Evolutionary conservation across 2,329 filamentous ascomycete species (phyloP).

Genomic region (Penicillium sp.): DNA sequence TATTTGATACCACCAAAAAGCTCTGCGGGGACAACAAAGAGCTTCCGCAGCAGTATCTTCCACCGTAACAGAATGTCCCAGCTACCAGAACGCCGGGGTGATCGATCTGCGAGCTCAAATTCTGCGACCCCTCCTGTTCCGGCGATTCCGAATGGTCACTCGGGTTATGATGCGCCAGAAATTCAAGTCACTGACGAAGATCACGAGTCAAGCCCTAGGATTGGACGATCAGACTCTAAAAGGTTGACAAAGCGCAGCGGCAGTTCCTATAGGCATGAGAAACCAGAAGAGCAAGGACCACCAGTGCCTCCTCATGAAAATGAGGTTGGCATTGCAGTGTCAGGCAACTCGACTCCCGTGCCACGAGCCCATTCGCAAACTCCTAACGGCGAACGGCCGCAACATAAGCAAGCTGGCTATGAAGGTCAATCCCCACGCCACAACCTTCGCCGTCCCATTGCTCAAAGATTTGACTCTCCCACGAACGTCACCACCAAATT

Average conservation of each 20-base stretch:
- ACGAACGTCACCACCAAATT: constrained; percentile 51
- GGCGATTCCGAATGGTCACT: constrained; percentile 23
- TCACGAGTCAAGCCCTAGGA: constrained; percentile 29
- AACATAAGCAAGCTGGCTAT: constrained; percentile 36
- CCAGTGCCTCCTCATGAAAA: constrained; percentile 25
- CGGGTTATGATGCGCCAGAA: constrained; percentile 56
- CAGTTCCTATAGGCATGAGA: constrained; percentile 30
- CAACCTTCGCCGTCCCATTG: constrained; percentile 39
- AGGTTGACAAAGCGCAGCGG: constrained; percentile 36
- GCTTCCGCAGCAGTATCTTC: constrained; percentile 75
- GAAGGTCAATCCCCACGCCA: constrained; percentile 46
- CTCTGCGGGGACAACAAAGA: constrained; percentile 69
- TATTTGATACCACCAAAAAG: constrained; percentile 64
- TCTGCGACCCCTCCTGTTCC: constrained; percentile 21
- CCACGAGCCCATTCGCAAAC: constrained; percentile 16
- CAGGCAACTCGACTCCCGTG: constrained; percentile 21
- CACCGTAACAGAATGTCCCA: constrained; percentile 58
- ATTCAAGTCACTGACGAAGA: constrained; percentile 76
- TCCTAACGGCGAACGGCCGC: constrained; percentile 33
- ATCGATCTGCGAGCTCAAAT: constrained; percentile 33
- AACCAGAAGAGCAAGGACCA: constrained; percentile 21
- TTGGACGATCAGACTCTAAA: constrained; percentile 34
- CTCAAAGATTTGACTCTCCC: constrained; percentile 41
- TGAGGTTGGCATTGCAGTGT: constrained; percentile 32
- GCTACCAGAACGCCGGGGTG: constrained; percentile 47